Conservation (phyloP, 495 filamentous ascomycete species). For the Podospora anserina region DNA sequence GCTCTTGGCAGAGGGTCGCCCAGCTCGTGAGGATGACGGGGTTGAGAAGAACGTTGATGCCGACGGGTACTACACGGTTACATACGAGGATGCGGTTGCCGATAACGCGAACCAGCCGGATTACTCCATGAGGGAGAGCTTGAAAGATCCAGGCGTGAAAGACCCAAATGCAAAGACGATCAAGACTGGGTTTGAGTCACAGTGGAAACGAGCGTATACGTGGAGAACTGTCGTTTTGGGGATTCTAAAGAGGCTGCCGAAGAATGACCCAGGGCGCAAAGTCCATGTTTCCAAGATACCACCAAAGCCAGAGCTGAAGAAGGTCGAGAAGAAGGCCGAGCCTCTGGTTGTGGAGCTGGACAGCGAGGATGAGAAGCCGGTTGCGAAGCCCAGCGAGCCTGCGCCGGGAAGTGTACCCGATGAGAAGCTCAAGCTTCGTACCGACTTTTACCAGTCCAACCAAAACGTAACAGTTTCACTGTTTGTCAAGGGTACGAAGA, state of each 20-base stretch:
- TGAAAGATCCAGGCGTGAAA: background rate
- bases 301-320: constrained; percentile 41
- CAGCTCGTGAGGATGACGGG: constrained; percentile 40
- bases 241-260: constrained; percentile 60
- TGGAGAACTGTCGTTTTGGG: constrained; percentile 43
- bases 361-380: constrained; percentile 28
- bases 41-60: constrained; percentile 40
- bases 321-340: constrained; percentile 20
- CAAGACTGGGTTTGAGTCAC: constrained; percentile 27
- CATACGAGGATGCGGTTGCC: constrained; percentile 26
- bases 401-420: constrained; percentile 27
- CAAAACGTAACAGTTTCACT: constrained; percentile 35
- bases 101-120: constrained; percentile 33
- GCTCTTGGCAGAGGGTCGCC: constrained; percentile 48
- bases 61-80: constrained; percentile 40
- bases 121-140: background rate
- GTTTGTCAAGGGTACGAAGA: constrained; percentile 41
- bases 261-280: constrained; percentile 56
- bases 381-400: constrained; percentile 17
- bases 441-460: constrained; percentile 42
- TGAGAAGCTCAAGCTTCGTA: constrained; percentile 32
- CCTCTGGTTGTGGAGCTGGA: constrained; percentile 32
- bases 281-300: constrained; percentile 65
- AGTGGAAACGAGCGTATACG: constrained; percentile 39
- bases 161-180: background rate